Percentiles rank a stretch among this genome's conserved stretches.
phyloP scores from a whole-genome alignment of 164 flowering plant genomes.

The Berberis thunbergii region DNA sequence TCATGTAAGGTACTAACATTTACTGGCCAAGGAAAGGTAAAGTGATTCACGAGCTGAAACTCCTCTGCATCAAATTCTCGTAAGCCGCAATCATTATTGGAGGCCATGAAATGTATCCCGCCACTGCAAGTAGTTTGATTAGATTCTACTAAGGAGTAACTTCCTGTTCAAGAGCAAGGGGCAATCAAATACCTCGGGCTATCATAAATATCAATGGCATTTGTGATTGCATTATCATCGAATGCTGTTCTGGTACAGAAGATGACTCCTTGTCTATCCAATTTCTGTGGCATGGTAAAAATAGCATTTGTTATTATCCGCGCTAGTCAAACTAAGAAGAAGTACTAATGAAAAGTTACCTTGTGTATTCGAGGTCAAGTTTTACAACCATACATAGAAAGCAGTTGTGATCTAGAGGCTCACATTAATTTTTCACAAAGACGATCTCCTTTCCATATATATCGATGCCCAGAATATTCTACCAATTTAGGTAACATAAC shows the following conservation, averaged over 20 bases:
- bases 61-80: conserved; percentile 61
- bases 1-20: conserved; percentile 38
- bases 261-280: conserved; percentile 54
- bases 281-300: conserved; percentile 25
- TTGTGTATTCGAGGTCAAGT: no score
- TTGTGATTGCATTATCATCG: conserved; percentile 64
- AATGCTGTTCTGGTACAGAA: conserved; percentile 55
- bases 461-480: no score
- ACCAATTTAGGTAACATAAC: no score
- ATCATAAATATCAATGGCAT: conserved; percentile 63
- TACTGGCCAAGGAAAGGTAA: conserved; percentile 63
- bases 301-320: not conserved
- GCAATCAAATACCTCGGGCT: conserved; percentile 32
- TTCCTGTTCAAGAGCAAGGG: not conserved
- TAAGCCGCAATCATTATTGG: conserved; percentile 61
- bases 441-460: no score
- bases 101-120: conserved; percentile 48
- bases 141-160: not conserved
- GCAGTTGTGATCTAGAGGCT: no score
- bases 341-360: no score
- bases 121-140: conserved; percentile 31
- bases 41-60: conserved; percentile 55
- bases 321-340: no score
- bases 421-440: no score
- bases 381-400: no score